Evolutionary conservation across 2,329 filamentous ascomycete species (phyloP), one percentile per base, ranked within the genome.

Genomic region (Pseudocercospora fijiensis): DNA sequence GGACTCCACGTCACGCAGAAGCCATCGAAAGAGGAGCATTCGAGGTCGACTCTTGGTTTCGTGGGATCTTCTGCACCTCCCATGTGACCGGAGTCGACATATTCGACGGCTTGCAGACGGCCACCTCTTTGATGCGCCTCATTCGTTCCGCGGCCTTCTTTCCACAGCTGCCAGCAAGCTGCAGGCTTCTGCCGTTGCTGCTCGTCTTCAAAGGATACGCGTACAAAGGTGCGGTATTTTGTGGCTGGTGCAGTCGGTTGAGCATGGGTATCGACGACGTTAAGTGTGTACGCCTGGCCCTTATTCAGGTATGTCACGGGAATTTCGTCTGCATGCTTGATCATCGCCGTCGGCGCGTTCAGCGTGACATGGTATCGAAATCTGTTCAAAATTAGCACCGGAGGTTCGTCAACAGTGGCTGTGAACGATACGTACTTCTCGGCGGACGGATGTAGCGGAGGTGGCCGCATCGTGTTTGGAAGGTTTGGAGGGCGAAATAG

Each of bases 251-350:
- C 33, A 85, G 79, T 57, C 18, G 18, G 16, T 1, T 84, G 81
- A 1, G 89, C 85, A 5, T 83, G 82, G 0, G 90, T 95, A 74
- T 99, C 95, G 53, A 90, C 82, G 27, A 99, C 85, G 2, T 90
- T 90, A 18, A 99, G 82, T 0, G 91, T 90, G 76, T 99, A 99
- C 16, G 92, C 91, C 76, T 98, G 94, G 24, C 94, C 93, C 78
- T 98, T 98, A 80, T 99, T 99, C 18, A 99, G 85, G 75, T 99
- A 99, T 0, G 94, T 97, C n/a, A 98, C 87, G 0, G 95, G 95
- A 24, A 98, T 96, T 76, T 98, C 94, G 65, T 96, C 90, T 1
- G 87, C 79, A 66, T 92, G 88, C 76, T 90, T 96, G 73, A 96
- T 89, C 95, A 98, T 99, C 7, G 95, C 95, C 0, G 95, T 99